Percentiles rank a stretch among this genome's conserved stretches.
phyloP scores from a whole-genome alignment of 176 grass and related monocot genomes.

The Musa itinerans region DNA sequence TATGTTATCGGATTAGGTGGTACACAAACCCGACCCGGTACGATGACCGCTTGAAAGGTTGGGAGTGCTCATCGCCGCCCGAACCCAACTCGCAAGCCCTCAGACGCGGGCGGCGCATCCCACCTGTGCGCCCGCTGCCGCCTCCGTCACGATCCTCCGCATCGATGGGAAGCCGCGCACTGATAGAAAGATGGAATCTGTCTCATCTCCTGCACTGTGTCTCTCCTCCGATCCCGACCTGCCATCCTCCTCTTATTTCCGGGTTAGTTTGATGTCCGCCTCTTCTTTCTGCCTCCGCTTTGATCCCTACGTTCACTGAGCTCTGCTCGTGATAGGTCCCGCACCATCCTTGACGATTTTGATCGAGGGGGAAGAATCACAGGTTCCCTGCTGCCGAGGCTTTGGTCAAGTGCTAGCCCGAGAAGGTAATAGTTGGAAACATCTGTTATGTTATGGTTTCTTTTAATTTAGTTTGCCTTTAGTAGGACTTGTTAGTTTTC shows the following conservation, averaged over 20 bases:
- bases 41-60: too few species aligned
- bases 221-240: not conserved
- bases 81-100: too few species aligned
- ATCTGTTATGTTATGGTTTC: too few species aligned
- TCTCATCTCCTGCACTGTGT: not conserved
- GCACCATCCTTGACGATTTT: not conserved
- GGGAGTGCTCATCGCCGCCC: too few species aligned
- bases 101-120: too few species aligned
- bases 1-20: too few species aligned
- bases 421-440: not conserved
- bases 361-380: not conserved
- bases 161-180: not conserved
- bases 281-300: not conserved
- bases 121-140: too few species aligned
- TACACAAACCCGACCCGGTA: too few species aligned
- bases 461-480: too few species aligned
- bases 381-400: not conserved
- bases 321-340: not conserved
- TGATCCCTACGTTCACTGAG: not conserved
- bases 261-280: not conserved
- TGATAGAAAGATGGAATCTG: not conserved
- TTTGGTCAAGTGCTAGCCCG: not conserved
- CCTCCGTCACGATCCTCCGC: too few species aligned
- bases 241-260: not conserved
- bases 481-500: too few species aligned